Evolutionary conservation across 768 basidiomycete genomes (phyloP).

Genomic region (Pseudohyphozyma bogoriensis): DNA sequence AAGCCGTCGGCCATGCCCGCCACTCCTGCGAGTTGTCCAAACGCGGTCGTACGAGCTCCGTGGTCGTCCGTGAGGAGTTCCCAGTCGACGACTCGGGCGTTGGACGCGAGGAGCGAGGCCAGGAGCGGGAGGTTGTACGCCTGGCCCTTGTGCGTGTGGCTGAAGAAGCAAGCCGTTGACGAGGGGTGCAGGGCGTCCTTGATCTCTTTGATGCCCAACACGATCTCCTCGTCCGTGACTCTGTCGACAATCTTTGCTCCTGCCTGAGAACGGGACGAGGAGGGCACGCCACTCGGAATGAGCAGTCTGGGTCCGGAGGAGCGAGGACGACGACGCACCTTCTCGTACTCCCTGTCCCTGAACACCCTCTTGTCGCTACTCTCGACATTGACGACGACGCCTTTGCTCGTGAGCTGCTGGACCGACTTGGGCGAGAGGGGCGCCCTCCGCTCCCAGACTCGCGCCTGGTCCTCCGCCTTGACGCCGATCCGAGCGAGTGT

Average conservation of each 20-base stretch:
- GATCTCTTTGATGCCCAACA: slow-evolving; percentile 83
- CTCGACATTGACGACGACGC: slow-evolving; percentile 62
- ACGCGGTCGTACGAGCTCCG: slow-evolving; percentile 72
- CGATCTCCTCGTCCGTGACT: slow-evolving; percentile 57
- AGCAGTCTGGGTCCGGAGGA: background rate
- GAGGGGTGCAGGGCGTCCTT: background rate
- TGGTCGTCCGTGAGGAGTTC: slow-evolving; percentile 58
- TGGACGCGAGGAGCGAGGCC: slow-evolving; percentile 32
- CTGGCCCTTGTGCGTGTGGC: slow-evolving; percentile 49
- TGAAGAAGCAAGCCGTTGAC: slow-evolving; percentile 75
- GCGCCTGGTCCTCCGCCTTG: slow-evolving; percentile 62
- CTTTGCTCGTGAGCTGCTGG: slow-evolving; percentile 50
- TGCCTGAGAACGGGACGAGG: slow-evolving; percentile 45
- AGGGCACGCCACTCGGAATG: background rate
- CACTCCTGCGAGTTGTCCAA: slow-evolving; percentile 78
- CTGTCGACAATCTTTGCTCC: slow-evolving; percentile 57
- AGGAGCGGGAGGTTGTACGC: slow-evolving; percentile 73
- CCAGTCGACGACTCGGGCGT: slow-evolving; percentile 60
- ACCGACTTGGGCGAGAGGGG: slow-evolving; percentile 73
- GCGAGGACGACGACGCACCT: slow-evolving; percentile 45
- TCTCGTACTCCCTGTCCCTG: slow-evolving; percentile 50
- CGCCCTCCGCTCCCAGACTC: slow-evolving; percentile 78
- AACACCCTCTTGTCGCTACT: slow-evolving; percentile 68
- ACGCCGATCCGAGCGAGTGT: no score
- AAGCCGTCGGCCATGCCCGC: slow-evolving; percentile 77